Percentiles rank a stretch among this genome's conserved stretches.
phyloP scores from a whole-genome alignment of 257 asterid genomes.

The Salvia rosmarinus region DNA sequence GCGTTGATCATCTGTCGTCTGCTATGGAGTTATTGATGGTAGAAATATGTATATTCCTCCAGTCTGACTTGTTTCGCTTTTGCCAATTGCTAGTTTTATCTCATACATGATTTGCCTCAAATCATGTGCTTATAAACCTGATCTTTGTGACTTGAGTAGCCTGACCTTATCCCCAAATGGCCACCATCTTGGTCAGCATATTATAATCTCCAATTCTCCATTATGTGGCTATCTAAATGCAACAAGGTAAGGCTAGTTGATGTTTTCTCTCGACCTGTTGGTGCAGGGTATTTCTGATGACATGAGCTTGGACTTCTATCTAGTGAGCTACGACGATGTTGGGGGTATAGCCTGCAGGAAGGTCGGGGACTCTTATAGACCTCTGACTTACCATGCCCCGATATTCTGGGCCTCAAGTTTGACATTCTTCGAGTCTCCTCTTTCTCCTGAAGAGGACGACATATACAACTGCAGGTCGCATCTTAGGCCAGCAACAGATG shows the following conservation, averaged over 20 bases:
- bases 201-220: neutral
- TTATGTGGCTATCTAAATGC: neutral
- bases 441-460: constrained; percentile 62
- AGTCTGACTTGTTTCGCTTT: too few species aligned
- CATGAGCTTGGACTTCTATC: constrained; percentile 73
- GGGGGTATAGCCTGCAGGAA: constrained; percentile 90
- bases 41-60: neutral
- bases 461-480: constrained; percentile 64
- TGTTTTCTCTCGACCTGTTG: constrained; percentile 19
- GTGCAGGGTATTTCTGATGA: constrained; percentile 80
- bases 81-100: too few species aligned
- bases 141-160: neutral
- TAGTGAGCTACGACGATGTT: constrained; percentile 75
- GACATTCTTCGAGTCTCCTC: constrained; percentile 58
- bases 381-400: constrained; percentile 53
- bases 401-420: constrained; percentile 79
- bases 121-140: neutral
- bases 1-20: neutral
- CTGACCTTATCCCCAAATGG: neutral
- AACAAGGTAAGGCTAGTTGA: constrained; percentile 10
- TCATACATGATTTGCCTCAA: neutral
- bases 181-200: neutral
- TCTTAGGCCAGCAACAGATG: constrained; percentile 51
- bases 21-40: constrained; percentile 7
- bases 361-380: constrained; percentile 61